phyloP scores from a whole-genome alignment of 2,329 filamentous ascomycete species.

The Aureobasidium zeae region DNA sequence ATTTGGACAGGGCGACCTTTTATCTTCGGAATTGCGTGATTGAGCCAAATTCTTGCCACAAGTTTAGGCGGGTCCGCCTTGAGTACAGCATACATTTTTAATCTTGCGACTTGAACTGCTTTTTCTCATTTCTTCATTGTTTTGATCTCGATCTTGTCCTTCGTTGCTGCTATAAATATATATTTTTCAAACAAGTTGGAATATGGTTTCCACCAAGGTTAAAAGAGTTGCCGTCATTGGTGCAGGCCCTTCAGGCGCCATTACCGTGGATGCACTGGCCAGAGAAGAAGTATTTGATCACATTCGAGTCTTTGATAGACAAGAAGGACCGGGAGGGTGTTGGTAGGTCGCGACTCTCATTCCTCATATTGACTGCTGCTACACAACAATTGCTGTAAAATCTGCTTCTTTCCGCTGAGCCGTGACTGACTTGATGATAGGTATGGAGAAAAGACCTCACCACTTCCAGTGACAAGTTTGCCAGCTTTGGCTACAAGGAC shows the following conservation, averaged over 20 bases:
- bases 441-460: constrained; percentile 26
- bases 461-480: constrained; percentile 38
- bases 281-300: constrained; percentile 50
- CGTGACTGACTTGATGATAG: constrained; percentile 6
- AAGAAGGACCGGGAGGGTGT: constrained; percentile 50
- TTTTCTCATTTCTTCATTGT: not conserved
- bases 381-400: no score
- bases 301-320: constrained; percentile 54
- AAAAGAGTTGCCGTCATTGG: constrained; percentile 50
- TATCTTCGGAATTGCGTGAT: no score
- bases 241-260: constrained; percentile 51
- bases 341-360: constrained; percentile 39
- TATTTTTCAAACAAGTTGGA: not conserved
- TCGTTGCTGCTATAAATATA: not conserved
- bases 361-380: no score
- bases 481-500: constrained; percentile 37
- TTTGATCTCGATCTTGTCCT: not conserved
- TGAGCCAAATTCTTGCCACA: constrained; percentile 6
- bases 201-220: not conserved
- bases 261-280: constrained; percentile 50
- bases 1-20: no score
- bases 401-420: no score
- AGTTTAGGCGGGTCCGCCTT: not conserved
- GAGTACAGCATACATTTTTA: not conserved
- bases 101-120: no score